Base-by-base conservation (phyloP, 2,329 filamentous ascomycete species). In the Acarospora socialis region DNA sequence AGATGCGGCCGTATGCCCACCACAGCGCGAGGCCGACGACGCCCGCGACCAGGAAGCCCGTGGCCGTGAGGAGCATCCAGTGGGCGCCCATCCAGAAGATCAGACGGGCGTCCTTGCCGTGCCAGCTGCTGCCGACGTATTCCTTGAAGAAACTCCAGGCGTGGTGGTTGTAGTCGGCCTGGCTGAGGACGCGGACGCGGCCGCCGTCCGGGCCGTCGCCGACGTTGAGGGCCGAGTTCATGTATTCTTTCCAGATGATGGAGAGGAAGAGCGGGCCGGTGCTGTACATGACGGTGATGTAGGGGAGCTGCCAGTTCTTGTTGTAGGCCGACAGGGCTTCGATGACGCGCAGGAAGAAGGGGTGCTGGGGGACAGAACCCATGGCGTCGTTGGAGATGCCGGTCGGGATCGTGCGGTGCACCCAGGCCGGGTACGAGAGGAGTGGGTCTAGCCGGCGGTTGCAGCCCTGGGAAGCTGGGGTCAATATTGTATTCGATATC, bases 311-410 rank as follows among this genome's bases (percentile, higher is more conserved):
- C 78, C 79, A 86, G 41, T 69, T 70, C 37, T 70, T 66, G 48
- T 80, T 67, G 53, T 81, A 81, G 33, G 65, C 61, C 35, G 71
- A 65, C n/a, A 86, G 59, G 8, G 67, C 63, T 40, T 78, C 66
- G 44, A 82, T 78, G 22, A 78, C 73, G 29, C 66, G 63, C 30
- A 74, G 60, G 61, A 83, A 83, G 59, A 81, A 81, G 0, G 78
- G 78, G 45, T 86, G 81, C 38, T 73, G 66, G 0, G 76, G 72
- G 1, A 80, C 65, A 10, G 77, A 59, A 29, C 77, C 77, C 78
- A 86, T 83, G 23, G 75, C 76, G 47, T 86, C 80, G 59, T 86
- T 86, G 43, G 75, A 80, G 44, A 86, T 81, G 40, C 80, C 80
- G 1, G 80, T 86, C 2, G 81, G 81, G 3, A 68, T 59, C 0